Evolutionary conservation across 192 early-diverging fungal species (phyloP).

Genomic region (Coemansia sp.): DNA sequence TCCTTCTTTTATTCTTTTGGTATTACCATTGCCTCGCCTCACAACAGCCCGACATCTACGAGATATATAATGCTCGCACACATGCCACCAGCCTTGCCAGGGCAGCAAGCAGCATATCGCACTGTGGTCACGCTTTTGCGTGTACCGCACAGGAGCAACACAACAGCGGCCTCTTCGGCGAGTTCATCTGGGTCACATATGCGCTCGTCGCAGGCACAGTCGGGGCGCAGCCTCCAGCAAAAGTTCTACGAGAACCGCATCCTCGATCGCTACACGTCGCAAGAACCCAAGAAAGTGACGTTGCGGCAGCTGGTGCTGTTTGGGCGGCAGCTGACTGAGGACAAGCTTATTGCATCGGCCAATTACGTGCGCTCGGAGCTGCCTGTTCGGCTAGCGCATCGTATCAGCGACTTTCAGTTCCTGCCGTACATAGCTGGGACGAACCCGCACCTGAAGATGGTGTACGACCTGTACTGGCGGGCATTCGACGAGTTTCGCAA

Average conservation of each 20-base stretch:
- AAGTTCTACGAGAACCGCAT: conserved; percentile 92
- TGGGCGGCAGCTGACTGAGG: conserved; percentile 80
- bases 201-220: conserved; percentile 16
- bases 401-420: conserved; percentile 89
- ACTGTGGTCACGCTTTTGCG: not conserved
- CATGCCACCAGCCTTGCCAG: not conserved
- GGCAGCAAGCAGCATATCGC: not conserved
- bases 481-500: conserved; percentile 82
- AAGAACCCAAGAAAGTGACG: conserved; percentile 75
- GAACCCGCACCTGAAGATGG: conserved; percentile 81
- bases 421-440: conserved; percentile 92
- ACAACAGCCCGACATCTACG: not conserved
- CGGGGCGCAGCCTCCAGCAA: conserved; percentile 51
- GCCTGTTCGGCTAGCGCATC: conserved; percentile 83
- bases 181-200: not conserved
- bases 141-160: not conserved
- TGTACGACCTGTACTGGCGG: conserved; percentile 91
- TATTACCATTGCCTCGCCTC: not conserved
- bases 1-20: not conserved
- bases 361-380: conserved; percentile 92
- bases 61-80: conserved; percentile 6
- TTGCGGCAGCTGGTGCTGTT: conserved; percentile 89
- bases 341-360: conserved; percentile 77
- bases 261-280: conserved; percentile 79
- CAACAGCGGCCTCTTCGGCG: conserved; percentile 5